Percentiles rank a stretch among this genome's conserved stretches.
Conservation (phyloP, 2,329 filamentous ascomycete species). For the Ramularia collo-cygni region DNA sequence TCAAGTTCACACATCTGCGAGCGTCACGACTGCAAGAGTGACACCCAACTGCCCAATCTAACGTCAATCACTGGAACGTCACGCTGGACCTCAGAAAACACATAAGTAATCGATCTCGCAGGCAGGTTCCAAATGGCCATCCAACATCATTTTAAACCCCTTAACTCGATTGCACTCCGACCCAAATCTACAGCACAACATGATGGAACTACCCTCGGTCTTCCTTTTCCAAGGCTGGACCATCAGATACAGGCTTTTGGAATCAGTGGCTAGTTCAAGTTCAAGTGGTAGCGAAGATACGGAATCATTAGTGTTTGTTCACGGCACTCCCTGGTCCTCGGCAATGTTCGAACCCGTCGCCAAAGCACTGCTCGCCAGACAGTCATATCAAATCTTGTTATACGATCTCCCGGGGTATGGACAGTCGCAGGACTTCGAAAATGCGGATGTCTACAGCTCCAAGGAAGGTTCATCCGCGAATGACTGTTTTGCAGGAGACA, state of each 20-base stretch:
- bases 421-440: slow-evolving; percentile 26
- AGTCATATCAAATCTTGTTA: slow-evolving; percentile 34
- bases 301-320: slow-evolving; percentile 39
- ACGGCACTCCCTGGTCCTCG: slow-evolving; percentile 45
- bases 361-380: slow-evolving; percentile 28
- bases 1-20: too few relatives aligned
- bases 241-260: slow-evolving; percentile 12
- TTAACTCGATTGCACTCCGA: too few relatives aligned
- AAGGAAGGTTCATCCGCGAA: slow-evolving; percentile 8
- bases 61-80: too few relatives aligned
- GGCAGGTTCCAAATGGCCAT: too few relatives aligned
- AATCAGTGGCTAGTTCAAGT: slow-evolving; percentile 22
- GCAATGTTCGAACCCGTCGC: slow-evolving; percentile 35
- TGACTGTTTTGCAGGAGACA: slow-evolving; percentile 24
- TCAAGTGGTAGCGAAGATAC: slow-evolving; percentile 23
- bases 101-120: too few relatives aligned
- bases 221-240: slow-evolving; percentile 14
- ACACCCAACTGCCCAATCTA: too few relatives aligned
- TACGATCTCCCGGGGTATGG: slow-evolving; percentile 44
- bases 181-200: background rate
- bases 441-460: slow-evolving; percentile 6
- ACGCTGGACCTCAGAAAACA: too few relatives aligned
- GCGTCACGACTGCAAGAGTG: too few relatives aligned
- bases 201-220: slow-evolving; percentile 9
- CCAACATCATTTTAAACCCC: too few relatives aligned